These are phyloP conservation scores for Juglanconis oblonga DNA, from an alignment of 2,329 filamentous ascomycete species.

Conservation along the genomic window DNA sequence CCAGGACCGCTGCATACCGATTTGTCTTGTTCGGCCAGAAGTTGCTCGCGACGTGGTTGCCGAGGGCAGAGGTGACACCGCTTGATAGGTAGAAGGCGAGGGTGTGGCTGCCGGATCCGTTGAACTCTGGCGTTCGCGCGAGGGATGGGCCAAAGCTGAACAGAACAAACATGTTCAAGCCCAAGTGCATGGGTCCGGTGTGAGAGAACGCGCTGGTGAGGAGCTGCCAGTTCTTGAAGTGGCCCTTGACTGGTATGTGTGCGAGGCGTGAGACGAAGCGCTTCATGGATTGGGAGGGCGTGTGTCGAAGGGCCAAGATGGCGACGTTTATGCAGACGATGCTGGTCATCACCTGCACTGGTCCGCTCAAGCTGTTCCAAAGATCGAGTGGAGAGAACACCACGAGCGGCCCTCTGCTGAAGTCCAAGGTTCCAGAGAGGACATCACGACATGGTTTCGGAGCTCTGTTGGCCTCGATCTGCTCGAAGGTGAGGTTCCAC, in stretches of 20 bases:
- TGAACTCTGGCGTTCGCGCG: slow-evolving; percentile 20
- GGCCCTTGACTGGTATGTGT: slow-evolving; percentile 6
- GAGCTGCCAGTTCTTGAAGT: slow-evolving; percentile 15
- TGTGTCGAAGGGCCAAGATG: slow-evolving; percentile 12
- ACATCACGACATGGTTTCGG: neutral
- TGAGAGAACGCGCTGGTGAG: slow-evolving; percentile 31
- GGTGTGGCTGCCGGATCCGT: slow-evolving; percentile 23
- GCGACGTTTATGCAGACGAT: slow-evolving; percentile 20
- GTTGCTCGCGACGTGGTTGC: slow-evolving; percentile 19
- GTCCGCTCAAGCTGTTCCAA: slow-evolving; percentile 19
- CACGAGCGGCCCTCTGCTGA: slow-evolving; percentile 4
- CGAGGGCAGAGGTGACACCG: slow-evolving; percentile 21
- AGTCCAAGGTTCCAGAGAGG: neutral
- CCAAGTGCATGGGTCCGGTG: slow-evolving; percentile 24
- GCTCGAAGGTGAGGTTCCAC: slow-evolving; percentile 6
- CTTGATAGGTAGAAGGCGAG: slow-evolving; percentile 25
- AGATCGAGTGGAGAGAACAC: slow-evolving; percentile 8
- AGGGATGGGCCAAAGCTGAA: slow-evolving; percentile 24
- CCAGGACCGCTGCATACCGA: slow-evolving; percentile 19
- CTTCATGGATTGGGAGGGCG: slow-evolving; percentile 13
- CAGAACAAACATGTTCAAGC: slow-evolving; percentile 28
- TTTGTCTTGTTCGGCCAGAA: slow-evolving; percentile 19
- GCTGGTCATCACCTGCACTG: slow-evolving; percentile 12
- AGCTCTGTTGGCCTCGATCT: slow-evolving; percentile 11
- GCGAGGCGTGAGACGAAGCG: neutral